Conservation (phyloP, 2,329 filamentous ascomycete species). For the Dothideomycetes sp. region DNA sequence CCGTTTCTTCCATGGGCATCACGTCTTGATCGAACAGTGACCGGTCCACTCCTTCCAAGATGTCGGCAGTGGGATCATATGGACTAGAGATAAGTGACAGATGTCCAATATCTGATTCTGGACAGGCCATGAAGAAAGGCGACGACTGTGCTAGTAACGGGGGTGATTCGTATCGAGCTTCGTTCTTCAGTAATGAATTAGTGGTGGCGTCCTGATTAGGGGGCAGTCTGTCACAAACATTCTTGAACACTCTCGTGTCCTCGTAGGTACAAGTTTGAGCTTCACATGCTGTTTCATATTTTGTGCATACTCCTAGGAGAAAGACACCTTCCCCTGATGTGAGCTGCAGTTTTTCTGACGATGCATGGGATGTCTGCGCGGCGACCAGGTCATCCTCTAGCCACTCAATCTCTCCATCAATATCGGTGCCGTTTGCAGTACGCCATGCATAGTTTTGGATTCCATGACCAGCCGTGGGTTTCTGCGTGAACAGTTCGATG, state of each 20-base stretch:
- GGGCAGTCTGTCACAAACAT: no score
- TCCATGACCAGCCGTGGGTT: not conserved
- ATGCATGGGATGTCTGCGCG: slow-evolving; percentile 21
- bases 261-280: slow-evolving; percentile 14
- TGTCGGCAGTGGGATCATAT: slow-evolving; percentile 22
- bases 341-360: slow-evolving; percentile 11
- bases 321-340: not conserved
- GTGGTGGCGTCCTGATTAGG: no score
- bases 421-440: not conserved
- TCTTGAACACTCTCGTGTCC: slow-evolving; percentile 6
- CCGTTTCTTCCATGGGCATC: slow-evolving; percentile 2
- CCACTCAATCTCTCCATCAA: not conserved
- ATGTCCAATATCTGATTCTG: slow-evolving; percentile 26
- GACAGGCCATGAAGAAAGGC: slow-evolving; percentile 23
- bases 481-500: not conserved
- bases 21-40: slow-evolving; percentile 19
- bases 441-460: no score
- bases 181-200: slow-evolving; percentile 10
- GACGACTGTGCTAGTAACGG: slow-evolving; percentile 32
- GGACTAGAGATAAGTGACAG: slow-evolving; percentile 27
- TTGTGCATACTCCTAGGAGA: slow-evolving; percentile 6
- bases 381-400: not conserved
- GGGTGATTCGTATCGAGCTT: slow-evolving; percentile 24
- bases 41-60: slow-evolving; percentile 22
- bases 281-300: slow-evolving; percentile 15